These are phyloP conservation scores for Hysterium pulicare DNA, from an alignment of 2,329 filamentous ascomycete genomes.

Conservation along the genomic window DNA sequence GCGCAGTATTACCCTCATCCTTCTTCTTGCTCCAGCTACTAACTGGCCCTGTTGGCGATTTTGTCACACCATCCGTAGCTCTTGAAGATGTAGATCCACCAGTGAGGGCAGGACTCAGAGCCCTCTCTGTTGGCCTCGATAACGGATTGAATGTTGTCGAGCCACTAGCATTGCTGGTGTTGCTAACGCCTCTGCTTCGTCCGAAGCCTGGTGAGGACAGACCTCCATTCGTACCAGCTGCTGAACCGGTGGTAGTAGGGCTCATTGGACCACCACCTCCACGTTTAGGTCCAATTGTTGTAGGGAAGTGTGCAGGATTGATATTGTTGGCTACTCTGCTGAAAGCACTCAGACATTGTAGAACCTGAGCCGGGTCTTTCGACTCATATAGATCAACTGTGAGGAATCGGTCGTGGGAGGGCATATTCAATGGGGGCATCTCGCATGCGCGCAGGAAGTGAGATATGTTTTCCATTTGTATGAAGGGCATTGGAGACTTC, in stretches of 20 bases:
- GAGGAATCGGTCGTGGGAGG: conserved; percentile 91
- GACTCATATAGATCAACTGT: conserved; percentile 94
- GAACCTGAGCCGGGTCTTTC: conserved; percentile 93
- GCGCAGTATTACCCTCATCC: conserved; percentile 75
- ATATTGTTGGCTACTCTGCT: conserved; percentile 77
- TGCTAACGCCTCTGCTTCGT: conserved; percentile 47
- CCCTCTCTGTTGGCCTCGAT: conserved; percentile 29
- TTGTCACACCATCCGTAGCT: conserved; percentile 46
- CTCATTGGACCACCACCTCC: conserved; percentile 46
- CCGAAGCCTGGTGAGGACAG: conserved; percentile 28
- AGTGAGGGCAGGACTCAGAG: conserved; percentile 47
- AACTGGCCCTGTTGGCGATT: conserved; percentile 53
- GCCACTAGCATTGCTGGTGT: conserved; percentile 33
- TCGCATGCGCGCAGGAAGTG: conserved; percentile 91
- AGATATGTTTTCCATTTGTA: conserved; percentile 99
- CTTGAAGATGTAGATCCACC: conserved; percentile 59
- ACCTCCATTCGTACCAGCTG: conserved; percentile 18
- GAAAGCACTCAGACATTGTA: conserved; percentile 90
- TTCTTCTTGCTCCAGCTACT: conserved; percentile 88
- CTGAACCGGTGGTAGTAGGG: conserved; percentile 29
- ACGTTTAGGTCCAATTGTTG: conserved; percentile 70
- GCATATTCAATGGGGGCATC: conserved; percentile 76
- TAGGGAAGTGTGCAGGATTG: conserved; percentile 71
- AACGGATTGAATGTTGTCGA: conserved; percentile 46
- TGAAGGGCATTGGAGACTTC: conserved; percentile 90